A percentile compares a stretch with the other conserved stretches of the same genome.
These are phyloP conservation scores for Silybum marianum DNA, from an alignment of 129 eudicot genomes.

Conservation along the genomic window DNA sequence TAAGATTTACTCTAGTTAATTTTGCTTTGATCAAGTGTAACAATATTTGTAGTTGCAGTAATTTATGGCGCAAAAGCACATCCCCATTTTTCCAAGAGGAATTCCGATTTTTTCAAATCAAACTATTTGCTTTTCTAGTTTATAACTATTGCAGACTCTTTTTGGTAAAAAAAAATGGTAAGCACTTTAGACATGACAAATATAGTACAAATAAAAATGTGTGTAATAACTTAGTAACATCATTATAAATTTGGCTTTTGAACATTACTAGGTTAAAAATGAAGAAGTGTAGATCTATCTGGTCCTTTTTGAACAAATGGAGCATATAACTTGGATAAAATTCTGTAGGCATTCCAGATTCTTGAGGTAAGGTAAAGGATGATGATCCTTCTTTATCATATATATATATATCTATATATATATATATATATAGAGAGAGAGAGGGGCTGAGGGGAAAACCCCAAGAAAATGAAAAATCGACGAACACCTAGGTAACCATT, in stretches of 20 bases:
- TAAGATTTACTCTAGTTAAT: neutral
- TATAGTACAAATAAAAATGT: neutral
- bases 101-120: neutral
- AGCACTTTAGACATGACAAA: neutral
- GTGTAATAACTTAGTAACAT: neutral
- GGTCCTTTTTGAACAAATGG: neutral
- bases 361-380: neutral
- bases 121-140: neutral
- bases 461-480: too few species aligned
- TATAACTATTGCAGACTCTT: neutral
- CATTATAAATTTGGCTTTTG: neutral
- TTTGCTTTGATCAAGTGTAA: neutral
- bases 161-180: neutral
- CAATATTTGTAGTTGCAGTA: neutral
- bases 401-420: too few species aligned
- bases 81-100: neutral
- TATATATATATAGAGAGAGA: too few species aligned
- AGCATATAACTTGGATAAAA: neutral
- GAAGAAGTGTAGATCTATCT: neutral
- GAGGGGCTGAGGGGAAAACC: too few species aligned
- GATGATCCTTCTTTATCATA: neutral
- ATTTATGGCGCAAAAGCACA: slow-evolving; percentile 2
- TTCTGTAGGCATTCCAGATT: neutral
- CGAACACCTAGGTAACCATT: too few species aligned
- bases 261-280: neutral